Evolutionary conservation across 1,284 basidiomycete genomes (phyloP).

Genomic region (Takashimella tepidaria): DNA sequence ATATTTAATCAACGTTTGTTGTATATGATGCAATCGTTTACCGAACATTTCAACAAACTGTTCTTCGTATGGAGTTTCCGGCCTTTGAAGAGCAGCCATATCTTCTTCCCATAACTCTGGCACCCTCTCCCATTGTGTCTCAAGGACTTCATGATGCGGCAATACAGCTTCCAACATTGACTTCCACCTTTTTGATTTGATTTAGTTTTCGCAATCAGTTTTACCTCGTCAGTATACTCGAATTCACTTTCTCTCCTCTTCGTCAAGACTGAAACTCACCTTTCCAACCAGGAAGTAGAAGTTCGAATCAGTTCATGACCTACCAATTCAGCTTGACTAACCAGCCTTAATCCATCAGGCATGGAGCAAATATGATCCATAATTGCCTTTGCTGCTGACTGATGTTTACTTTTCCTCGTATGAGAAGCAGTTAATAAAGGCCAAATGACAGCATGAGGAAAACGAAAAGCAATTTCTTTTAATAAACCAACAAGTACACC

Average conservation of each 20-base stretch:
- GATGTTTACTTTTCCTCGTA: slow-evolving; percentile 35
- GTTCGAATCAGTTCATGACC: slow-evolving; percentile 38
- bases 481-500: slow-evolving; percentile 33
- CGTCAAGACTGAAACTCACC: slow-evolving; percentile 13
- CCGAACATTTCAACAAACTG: slow-evolving; percentile 32
- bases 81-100: slow-evolving; percentile 16
- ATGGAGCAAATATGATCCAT: slow-evolving; percentile 39
- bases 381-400: slow-evolving; percentile 35
- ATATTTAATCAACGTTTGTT: slow-evolving; percentile 23
- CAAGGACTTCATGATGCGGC: slow-evolving; percentile 30
- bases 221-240: too few relatives aligned
- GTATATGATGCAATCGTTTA: slow-evolving; percentile 14
- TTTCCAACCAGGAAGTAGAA: slow-evolving; percentile 34
- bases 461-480: slow-evolving; percentile 34
- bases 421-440: slow-evolving; percentile 41
- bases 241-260: too few relatives aligned
- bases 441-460: slow-evolving; percentile 44
- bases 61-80: slow-evolving; percentile 39
- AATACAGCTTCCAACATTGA: slow-evolving; percentile 27
- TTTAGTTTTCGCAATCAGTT: too few relatives aligned
- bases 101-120: slow-evolving; percentile 30
- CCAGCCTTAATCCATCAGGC: slow-evolving; percentile 30
- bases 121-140: slow-evolving; percentile 31
- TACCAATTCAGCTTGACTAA: slow-evolving; percentile 37
- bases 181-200: too few relatives aligned